Base-by-base conservation (phyloP, 306 rosid genomes). In the Sophora flavescens region DNA sequence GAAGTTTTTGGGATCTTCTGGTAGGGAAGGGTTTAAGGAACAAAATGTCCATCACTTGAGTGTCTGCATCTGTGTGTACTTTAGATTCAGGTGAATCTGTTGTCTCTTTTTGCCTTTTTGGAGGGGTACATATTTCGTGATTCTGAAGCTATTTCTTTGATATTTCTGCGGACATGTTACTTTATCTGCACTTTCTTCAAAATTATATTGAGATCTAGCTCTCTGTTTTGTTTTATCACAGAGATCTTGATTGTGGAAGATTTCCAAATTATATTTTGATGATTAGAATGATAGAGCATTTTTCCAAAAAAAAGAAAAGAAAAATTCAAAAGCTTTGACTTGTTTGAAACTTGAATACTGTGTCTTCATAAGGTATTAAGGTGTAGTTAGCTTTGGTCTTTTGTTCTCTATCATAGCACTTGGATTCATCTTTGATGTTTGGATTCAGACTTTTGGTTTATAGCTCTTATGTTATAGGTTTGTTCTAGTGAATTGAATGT, bases 1-100 rank as follows among this genome's bases (percentile, higher is more conserved):
- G 50, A 68, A 71, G 15, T 33, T 59, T 79, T 67, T 54, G 78
- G 58, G 79, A 71, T 77, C 87, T 69, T 63, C 1, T 30, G 2
- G 32, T 76, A 52, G 58, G 64, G 64, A 30, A 8, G 68, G 78
- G 5, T 82, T 82, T 48, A 8, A 52, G 30, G 57, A 63, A 67
- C 30, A 7, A 36, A 38, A 68, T 72, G 68, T 61, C 6, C 32
- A 2, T 38, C 14, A 26, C 44, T 60, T 8, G 48, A 75, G 56
- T 58, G 45, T 83, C 58, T 74, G 82, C 65, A 63, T 72, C 70
- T 11, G 6, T 33, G 35, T 52, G 22, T 22, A 57, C 51, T 61
- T 35, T 15, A 79, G 71, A 66, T 82, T 70, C 72, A 15, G 50
- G 51, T 52, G n/a, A n/a, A 58, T 60, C 63, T 79, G 30, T 32